A percentile compares a stretch with the other conserved stretches of the same genome.
Evolutionary conservation across 495 filamentous ascomycete genomes (phyloP).

Genomic region (Penicillium turbatum): DNA sequence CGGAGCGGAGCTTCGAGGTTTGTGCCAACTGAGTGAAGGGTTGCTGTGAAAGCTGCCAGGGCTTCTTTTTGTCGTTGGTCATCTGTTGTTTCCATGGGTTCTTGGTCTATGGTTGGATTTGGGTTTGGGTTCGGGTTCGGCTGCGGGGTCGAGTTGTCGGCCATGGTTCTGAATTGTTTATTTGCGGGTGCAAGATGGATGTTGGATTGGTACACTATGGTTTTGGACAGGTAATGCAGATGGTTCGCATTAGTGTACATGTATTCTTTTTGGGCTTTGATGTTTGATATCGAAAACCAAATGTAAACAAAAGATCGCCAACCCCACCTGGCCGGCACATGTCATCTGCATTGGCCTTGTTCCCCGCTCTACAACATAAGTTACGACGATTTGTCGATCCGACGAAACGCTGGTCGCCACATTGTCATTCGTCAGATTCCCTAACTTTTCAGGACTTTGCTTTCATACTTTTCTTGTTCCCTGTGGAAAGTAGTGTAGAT

Average conservation of each 20-base stretch:
- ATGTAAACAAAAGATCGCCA: neutral
- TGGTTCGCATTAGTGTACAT: neutral
- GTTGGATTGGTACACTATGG: neutral
- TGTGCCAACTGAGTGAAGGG: slow-evolving; percentile 66
- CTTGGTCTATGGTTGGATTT: neutral
- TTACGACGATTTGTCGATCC: too few relatives aligned
- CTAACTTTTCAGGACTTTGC: too few relatives aligned
- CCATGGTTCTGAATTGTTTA: neutral
- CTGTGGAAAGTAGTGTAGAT: too few relatives aligned
- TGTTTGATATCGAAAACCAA: neutral
- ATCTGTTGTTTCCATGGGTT: neutral
- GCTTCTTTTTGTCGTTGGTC: slow-evolving; percentile 52
- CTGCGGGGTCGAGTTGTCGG: neutral
- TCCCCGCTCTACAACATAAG: neutral
- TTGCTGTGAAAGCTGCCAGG: slow-evolving; percentile 69
- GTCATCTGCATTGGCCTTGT: neutral
- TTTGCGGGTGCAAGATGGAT: neutral
- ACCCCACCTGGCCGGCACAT: neutral
- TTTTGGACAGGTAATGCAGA: neutral
- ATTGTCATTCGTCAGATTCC: too few relatives aligned
- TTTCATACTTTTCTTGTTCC: too few relatives aligned
- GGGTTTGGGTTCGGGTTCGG: neutral
- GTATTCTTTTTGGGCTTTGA: neutral
- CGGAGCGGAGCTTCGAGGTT: slow-evolving; percentile 65
- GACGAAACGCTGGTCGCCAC: too few relatives aligned